Conservation (phyloP, 148 eudicot genomes). For the Spergularia marina region DNA sequence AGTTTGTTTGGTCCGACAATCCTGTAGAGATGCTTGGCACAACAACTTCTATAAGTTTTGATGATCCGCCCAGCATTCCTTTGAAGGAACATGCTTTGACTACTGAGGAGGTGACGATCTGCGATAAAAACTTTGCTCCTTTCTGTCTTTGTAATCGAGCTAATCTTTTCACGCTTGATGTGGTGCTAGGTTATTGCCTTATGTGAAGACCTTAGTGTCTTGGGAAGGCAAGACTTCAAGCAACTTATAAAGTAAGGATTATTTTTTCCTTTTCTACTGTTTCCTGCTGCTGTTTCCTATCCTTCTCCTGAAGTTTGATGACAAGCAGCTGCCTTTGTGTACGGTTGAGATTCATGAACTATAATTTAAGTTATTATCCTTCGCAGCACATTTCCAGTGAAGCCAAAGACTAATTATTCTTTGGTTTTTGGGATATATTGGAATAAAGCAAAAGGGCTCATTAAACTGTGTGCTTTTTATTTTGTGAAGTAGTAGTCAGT, state of each 20-base stretch:
- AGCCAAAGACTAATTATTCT: no score
- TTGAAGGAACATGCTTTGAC: conserved; percentile 68
- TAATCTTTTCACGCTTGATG: conserved; percentile 12
- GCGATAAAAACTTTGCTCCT: conserved; percentile 4
- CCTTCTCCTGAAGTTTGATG: background rate
- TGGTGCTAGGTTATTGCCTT: conserved; percentile 55
- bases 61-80: conserved; percentile 53
- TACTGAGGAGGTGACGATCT: conserved; percentile 65
- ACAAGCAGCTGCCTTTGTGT: background rate
- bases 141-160: background rate
- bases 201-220: conserved; percentile 84
- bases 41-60: conserved; percentile 59
- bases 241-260: conserved; percentile 72
- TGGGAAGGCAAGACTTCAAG: conserved; percentile 93
- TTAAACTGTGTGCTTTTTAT: no score
- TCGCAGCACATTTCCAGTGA: background rate
- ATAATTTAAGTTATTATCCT: background rate
- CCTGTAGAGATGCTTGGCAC: conserved; percentile 82
- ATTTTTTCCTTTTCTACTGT: background rate
- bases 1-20: conserved; percentile 68
- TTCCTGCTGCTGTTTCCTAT: background rate
- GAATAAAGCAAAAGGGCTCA: no score
- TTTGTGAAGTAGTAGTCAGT: no score
- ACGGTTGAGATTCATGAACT: background rate
- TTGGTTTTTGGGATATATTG: no score